Percentiles rank a stretch among this genome's conserved stretches.
Conservation (phyloP, 23 red algal species). For the Chondrus crispus region DNA sequence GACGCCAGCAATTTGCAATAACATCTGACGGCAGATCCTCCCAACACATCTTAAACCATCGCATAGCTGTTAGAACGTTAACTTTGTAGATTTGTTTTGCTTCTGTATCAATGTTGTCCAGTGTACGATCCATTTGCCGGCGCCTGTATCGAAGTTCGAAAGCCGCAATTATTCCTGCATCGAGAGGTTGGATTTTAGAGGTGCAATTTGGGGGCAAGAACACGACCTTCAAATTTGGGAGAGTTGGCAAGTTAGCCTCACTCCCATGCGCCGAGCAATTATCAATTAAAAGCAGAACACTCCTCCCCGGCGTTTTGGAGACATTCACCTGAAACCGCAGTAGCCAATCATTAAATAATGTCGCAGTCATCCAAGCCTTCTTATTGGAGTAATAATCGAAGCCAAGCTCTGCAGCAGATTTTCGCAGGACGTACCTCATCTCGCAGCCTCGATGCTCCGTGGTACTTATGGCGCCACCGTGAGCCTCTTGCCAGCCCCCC, state of each 20-base stretch:
- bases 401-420: not conserved
- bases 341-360: slow-evolving; percentile 25
- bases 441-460: too few relatives aligned
- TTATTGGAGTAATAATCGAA: slow-evolving; percentile 28
- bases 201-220: slow-evolving; percentile 8
- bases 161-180: not conserved
- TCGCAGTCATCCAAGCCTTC: slow-evolving; percentile 31
- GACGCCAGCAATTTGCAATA: slow-evolving; percentile 26
- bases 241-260: not conserved
- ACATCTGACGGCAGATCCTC: not conserved
- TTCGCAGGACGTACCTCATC: too few relatives aligned
- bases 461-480: too few relatives aligned
- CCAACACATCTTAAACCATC: slow-evolving; percentile 25
- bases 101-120: slow-evolving; percentile 5
- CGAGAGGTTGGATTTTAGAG: slow-evolving; percentile 21
- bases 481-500: too few relatives aligned
- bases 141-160: slow-evolving; percentile 17
- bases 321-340: slow-evolving; percentile 11
- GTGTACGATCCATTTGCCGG: not conserved
- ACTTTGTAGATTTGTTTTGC: not conserved
- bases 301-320: not conserved
- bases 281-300: slow-evolving; percentile 9
- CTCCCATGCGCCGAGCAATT: slow-evolving; percentile 26
- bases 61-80: slow-evolving; percentile 1
- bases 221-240: slow-evolving; percentile 6